A percentile compares a stretch with the other conserved stretches of the same genome.
phyloP scores from a whole-genome alignment of 208 protist species.

The Crithidia sp. region DNA sequence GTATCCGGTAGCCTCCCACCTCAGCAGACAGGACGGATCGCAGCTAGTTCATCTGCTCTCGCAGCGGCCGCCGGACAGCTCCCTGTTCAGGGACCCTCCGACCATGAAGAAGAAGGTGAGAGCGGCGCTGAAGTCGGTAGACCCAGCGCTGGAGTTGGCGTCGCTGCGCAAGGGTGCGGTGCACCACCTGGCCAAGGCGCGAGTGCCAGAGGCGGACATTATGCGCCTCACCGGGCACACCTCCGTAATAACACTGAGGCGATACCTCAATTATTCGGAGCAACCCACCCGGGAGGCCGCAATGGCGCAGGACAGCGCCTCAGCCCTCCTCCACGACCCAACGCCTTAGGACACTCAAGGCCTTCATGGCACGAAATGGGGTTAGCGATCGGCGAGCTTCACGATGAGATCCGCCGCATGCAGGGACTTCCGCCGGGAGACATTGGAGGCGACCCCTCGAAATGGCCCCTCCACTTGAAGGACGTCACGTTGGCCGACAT shows the following conservation, averaged over 20 bases:
- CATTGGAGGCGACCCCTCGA: background rate
- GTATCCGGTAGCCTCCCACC: background rate
- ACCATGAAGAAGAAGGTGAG: background rate
- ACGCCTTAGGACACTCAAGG: background rate
- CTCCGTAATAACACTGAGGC: background rate
- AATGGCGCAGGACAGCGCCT: slow-evolving; percentile 16
- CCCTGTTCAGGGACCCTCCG: background rate
- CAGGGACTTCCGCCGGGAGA: background rate
- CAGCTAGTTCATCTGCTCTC: background rate
- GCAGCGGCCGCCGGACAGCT: background rate
- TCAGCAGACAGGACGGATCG: background rate
- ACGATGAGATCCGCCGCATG: slow-evolving; percentile 1
- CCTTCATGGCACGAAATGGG: background rate
- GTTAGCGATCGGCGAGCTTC: background rate
- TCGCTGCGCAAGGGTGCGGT: slow-evolving; percentile 16
- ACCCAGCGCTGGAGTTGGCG: background rate
- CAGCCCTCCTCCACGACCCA: slow-evolving; percentile 5
- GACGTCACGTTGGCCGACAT: background rate
- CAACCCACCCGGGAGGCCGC: slow-evolving; percentile 19
- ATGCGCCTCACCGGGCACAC: slow-evolving; percentile 21
- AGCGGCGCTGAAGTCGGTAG: slow-evolving; percentile 1
- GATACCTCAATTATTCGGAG: slow-evolving; percentile 16
- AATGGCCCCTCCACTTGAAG: background rate
- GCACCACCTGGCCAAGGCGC: slow-evolving; percentile 1
- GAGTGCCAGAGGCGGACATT: slow-evolving; percentile 3